phyloP scores from a whole-genome alignment of 192 early-diverging fungal species.

The Coemansia sp. region DNA sequence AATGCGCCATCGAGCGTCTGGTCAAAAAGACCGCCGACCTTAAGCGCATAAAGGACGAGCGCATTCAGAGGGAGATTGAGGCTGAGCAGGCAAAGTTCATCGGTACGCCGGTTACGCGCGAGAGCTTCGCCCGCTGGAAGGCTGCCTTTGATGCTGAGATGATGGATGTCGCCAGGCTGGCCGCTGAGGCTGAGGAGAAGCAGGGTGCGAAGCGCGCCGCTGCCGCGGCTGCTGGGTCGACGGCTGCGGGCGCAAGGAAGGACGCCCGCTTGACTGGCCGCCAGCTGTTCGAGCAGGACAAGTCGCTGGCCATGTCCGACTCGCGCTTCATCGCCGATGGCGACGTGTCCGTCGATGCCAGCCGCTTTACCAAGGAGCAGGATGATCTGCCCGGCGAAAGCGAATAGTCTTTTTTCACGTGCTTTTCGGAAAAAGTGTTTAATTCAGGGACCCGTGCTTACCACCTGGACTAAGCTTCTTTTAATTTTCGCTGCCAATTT shows the following conservation, averaged over 20 bases:
- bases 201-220: constrained; percentile 16
- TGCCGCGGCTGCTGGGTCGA: not conserved
- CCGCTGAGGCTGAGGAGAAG: constrained; percentile 54
- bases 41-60: constrained; percentile 51
- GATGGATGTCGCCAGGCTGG: constrained; percentile 38
- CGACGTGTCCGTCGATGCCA: constrained; percentile 80
- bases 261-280: constrained; percentile 61
- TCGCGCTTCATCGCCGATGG: constrained; percentile 77
- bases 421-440: not conserved
- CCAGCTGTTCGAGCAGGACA: constrained; percentile 90
- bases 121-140: constrained; percentile 78
- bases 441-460: no score
- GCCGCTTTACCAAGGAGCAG: constrained; percentile 69
- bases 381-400: constrained; percentile 46
- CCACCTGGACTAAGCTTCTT: no score
- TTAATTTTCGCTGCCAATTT: no score
- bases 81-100: constrained; percentile 71
- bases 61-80: constrained; percentile 62
- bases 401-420: constrained; percentile 43
- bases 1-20: constrained; percentile 64
- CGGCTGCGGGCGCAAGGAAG: constrained; percentile 51
- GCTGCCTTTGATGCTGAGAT: constrained; percentile 72
- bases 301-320: constrained; percentile 80
- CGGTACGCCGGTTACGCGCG: constrained; percentile 81
- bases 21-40: constrained; percentile 52